Percentiles rank a stretch among this genome's conserved stretches.
phyloP scores from a whole-genome alignment of 108 stramenopile genomes.

The Nannochloropsis granulata region DNA sequence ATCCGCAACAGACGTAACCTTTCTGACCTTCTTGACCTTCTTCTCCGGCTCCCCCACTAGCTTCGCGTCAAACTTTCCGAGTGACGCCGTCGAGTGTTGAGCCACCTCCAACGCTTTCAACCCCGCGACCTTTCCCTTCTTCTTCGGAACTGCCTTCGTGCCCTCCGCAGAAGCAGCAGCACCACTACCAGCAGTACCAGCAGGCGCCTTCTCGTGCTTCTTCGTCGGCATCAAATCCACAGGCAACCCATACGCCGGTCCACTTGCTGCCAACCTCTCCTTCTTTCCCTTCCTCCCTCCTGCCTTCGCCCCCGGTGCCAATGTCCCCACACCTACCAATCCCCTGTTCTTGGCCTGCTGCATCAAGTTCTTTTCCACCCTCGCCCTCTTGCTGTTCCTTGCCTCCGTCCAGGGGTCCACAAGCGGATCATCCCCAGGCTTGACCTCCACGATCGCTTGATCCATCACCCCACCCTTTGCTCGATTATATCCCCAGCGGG shows the following conservation, averaged over 20 bases:
- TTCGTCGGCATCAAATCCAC: constrained; percentile 13
- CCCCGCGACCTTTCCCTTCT: constrained; percentile 24
- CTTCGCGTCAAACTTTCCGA: constrained; percentile 30
- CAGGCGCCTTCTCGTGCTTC: neutral
- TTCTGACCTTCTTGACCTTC: constrained; percentile 21
- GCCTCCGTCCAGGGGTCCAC: constrained; percentile 38
- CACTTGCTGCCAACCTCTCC: neutral
- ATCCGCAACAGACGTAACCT: neutral
- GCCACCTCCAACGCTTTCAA: constrained; percentile 22
- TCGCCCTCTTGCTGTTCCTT: constrained; percentile 34
- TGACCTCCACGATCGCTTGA: constrained; percentile 39
- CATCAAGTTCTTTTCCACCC: constrained; percentile 40
- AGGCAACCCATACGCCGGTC: constrained; percentile 29
- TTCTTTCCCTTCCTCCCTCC: neutral
- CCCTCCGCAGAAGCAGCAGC: neutral
- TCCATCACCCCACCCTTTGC: constrained; percentile 35
- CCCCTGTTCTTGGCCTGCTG: constrained; percentile 16
- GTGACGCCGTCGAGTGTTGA: constrained; percentile 35
- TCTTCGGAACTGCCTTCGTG: neutral
- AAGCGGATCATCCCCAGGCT: constrained; percentile 17
- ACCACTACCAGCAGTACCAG: neutral
- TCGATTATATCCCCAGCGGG: constrained; percentile 43
- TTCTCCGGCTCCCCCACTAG: constrained; percentile 18
- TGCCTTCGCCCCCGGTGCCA: neutral
- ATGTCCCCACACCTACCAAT: neutral